Conservation (phyloP, 345 rosid genomes). For the Murraya koenigii region DNA sequence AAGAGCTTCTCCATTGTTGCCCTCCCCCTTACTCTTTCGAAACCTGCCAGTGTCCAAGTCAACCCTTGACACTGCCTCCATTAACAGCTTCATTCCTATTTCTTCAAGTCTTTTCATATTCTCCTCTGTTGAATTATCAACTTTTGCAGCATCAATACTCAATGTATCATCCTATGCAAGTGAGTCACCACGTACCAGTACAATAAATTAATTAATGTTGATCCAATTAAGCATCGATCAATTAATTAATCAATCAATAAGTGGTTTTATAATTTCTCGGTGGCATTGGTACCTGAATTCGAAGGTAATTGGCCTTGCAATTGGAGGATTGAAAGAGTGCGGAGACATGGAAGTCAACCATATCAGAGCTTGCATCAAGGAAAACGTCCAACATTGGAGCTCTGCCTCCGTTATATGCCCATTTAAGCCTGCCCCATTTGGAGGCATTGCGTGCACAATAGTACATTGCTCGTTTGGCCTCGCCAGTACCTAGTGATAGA, state of each 20-base stretch:
- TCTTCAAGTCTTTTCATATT: slow-evolving; percentile 14
- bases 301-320: too few relatives aligned
- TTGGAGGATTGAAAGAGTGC: too few relatives aligned
- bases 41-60: slow-evolving; percentile 10
- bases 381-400: too few relatives aligned
- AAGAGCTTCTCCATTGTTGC: neutral
- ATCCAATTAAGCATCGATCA: too few relatives aligned
- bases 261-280: too few relatives aligned
- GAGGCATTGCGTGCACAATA: slow-evolving; percentile 19
- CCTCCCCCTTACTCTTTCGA: neutral
- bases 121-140: slow-evolving; percentile 7
- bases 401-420: slow-evolving; percentile 12
- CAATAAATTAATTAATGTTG: too few relatives aligned
- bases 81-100: slow-evolving; percentile 7
- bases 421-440: slow-evolving; percentile 17
- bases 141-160: neutral
- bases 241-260: too few relatives aligned
- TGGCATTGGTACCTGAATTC: too few relatives aligned
- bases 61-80: slow-evolving; percentile 13
- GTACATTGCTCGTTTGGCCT: neutral
- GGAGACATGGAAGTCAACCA: too few relatives aligned
- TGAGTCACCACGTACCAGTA: neutral
- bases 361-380: too few relatives aligned
- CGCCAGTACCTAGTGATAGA: neutral
- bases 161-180: slow-evolving; percentile 12